phyloP scores from a whole-genome alignment of 148 eudicot genomes.

The Vaccinium darrowii region DNA sequence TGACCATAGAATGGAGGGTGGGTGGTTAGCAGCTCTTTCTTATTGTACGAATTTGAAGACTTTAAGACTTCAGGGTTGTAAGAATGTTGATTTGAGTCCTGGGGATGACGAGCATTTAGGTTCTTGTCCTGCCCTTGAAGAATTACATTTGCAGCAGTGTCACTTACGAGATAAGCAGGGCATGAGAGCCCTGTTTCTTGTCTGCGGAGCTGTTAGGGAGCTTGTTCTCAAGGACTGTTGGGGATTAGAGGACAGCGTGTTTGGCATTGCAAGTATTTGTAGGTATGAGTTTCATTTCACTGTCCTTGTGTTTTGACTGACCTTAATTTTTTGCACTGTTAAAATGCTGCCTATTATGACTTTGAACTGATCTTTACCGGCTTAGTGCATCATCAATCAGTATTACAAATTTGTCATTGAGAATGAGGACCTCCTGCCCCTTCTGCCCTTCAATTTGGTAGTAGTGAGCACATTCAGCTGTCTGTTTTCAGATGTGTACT shows the following conservation, averaged over 20 bases:
- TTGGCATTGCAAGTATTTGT: constrained; percentile 60
- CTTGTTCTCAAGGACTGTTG: constrained; percentile 79
- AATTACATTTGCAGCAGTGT: constrained; percentile 69
- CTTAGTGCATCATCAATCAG: not conserved
- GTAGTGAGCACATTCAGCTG: not conserved
- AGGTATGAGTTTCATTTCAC: constrained; percentile 47
- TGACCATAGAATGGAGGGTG: constrained; percentile 83
- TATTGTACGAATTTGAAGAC: constrained; percentile 86
- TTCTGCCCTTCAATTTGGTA: not conserved
- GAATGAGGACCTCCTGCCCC: not conserved
- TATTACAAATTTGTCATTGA: not conserved
- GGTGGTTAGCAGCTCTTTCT: constrained; percentile 85
- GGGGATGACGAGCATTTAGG: constrained; percentile 89
- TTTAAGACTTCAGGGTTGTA: constrained; percentile 64
- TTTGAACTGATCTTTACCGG: not conserved
- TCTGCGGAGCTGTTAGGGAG: constrained; percentile 61
- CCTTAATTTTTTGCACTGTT: not conserved
- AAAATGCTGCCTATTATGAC: not conserved
- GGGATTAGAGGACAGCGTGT: constrained; percentile 75
- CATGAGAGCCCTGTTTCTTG: constrained; percentile 65
- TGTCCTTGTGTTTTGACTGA: not conserved
- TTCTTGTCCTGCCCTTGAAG: constrained; percentile 65
- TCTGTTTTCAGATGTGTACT: not conserved
- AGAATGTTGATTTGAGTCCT: constrained; percentile 61
- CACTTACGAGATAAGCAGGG: constrained; percentile 67